Evolutionary conservation across 768 basidiomycete genomes (phyloP).

Genomic region (Boletus coccyginus): DNA sequence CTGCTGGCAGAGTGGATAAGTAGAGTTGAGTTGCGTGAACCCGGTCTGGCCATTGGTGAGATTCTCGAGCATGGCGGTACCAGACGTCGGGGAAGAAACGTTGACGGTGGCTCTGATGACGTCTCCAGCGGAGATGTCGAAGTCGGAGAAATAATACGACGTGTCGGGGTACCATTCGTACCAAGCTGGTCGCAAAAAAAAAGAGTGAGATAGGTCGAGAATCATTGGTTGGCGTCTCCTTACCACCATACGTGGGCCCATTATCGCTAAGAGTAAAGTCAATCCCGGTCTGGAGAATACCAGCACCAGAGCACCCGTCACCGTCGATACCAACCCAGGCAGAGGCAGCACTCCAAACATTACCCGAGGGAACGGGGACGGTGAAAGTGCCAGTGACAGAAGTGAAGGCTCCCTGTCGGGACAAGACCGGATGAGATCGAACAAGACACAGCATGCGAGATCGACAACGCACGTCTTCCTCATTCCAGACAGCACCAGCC

Average conservation of each 20-base stretch:
- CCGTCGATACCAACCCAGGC: slow-evolving; percentile 12
- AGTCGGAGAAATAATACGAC: not conserved
- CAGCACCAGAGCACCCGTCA: not conserved
- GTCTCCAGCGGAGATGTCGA: slow-evolving; percentile 3
- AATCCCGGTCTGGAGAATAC: slow-evolving; percentile 2
- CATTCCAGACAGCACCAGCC: not conserved
- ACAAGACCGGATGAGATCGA: not conserved
- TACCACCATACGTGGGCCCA: slow-evolving; percentile 1
- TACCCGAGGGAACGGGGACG: not conserved
- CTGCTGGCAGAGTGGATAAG: not conserved
- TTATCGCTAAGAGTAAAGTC: not conserved
- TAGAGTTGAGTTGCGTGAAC: not conserved
- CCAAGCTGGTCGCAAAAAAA: slow-evolving; percentile 1
- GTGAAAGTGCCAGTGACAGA: not conserved
- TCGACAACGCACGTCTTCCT: not conserved
- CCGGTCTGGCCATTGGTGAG: not conserved
- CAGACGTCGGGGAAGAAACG: not conserved
- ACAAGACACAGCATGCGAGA: not conserved
- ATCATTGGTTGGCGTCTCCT: not conserved
- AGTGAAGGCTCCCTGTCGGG: slow-evolving; percentile 4
- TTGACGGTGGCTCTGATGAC: not conserved
- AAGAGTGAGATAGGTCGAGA: not conserved
- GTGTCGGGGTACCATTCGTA: slow-evolving; percentile 2
- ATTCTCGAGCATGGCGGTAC: slow-evolving; percentile 7
- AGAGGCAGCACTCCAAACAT: not conserved